These are phyloP conservation scores for Aspergillus tanneri DNA, from an alignment of 2,329 filamentous ascomycete genomes.

Conservation along the genomic window DNA sequence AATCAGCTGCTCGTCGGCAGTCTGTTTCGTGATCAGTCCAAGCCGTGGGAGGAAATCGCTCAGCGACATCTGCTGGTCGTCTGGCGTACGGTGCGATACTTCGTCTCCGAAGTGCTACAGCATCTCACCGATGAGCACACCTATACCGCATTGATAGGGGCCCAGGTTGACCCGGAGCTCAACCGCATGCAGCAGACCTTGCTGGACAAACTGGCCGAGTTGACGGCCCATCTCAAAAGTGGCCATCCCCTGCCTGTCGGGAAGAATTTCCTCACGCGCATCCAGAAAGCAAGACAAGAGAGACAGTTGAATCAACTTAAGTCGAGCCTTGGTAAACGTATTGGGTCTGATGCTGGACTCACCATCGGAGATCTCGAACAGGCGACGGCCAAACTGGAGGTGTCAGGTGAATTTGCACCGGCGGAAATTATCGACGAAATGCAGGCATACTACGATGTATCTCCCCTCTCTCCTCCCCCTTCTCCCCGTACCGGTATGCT, in stretches of 20 bases:
- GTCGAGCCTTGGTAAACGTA: background rate
- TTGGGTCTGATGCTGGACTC: background rate
- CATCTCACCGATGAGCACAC: slow-evolving; percentile 27
- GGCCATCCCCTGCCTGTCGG: slow-evolving; percentile 26
- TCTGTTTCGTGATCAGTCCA: slow-evolving; percentile 36
- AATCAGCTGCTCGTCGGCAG: slow-evolving; percentile 34
- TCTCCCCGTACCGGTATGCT: background rate
- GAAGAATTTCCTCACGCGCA: slow-evolving; percentile 12
- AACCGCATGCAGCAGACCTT: slow-evolving; percentile 20
- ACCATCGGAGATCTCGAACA: background rate
- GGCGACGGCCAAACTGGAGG: background rate
- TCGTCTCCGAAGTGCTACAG: slow-evolving; percentile 24
- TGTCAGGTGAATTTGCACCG: slow-evolving; percentile 36
- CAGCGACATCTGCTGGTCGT: slow-evolving; percentile 23
- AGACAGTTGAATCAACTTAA: slow-evolving; percentile 11
- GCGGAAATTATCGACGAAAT: slow-evolving; percentile 48
- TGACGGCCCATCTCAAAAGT: slow-evolving; percentile 21
- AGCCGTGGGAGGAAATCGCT: slow-evolving; percentile 36
- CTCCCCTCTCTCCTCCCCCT: background rate
- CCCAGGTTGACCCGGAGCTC: slow-evolving; percentile 24
- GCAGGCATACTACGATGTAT: slow-evolving; percentile 30
- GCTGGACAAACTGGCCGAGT: slow-evolving; percentile 24
- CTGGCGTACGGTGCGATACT: slow-evolving; percentile 24
- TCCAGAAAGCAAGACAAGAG: slow-evolving; percentile 9
- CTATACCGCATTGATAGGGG: slow-evolving; percentile 14